These are phyloP conservation scores for Aquilaria sinensis DNA, from an alignment of 345 rosid genomes.

Conservation along the genomic window DNA sequence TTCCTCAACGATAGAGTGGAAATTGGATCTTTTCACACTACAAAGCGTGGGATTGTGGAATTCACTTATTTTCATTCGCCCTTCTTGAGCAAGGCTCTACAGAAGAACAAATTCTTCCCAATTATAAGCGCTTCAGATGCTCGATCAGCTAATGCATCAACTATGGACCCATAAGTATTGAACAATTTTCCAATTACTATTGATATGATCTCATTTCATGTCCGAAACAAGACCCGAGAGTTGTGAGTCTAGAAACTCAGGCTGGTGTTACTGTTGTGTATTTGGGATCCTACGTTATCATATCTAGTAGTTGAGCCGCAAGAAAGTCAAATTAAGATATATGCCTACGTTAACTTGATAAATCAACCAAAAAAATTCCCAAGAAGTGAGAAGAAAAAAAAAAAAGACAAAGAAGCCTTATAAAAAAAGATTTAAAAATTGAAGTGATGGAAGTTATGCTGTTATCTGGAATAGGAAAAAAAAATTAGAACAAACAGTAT, in stretches of 20 bases:
- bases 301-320: too few species aligned
- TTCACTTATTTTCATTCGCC: too few species aligned
- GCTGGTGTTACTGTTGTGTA: not conserved
- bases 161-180: slow-evolving; percentile 49
- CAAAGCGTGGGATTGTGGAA: slow-evolving; percentile 44
- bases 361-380: too few species aligned
- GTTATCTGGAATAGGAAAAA: too few species aligned
- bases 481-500: too few species aligned
- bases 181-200: not conserved
- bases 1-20: slow-evolving; percentile 55
- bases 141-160: slow-evolving; percentile 40
- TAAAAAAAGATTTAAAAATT: too few species aligned
- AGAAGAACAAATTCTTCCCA: slow-evolving; percentile 41
- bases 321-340: not conserved
- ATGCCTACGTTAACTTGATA: too few species aligned
- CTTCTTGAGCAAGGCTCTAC: slow-evolving; percentile 49
- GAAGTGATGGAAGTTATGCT: too few species aligned
- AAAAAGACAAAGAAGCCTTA: too few species aligned
- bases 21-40: slow-evolving; percentile 78
- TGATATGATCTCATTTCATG: not conserved
- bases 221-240: too few species aligned
- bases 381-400: too few species aligned
- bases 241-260: not conserved
- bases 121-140: slow-evolving; percentile 53
- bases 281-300: not conserved